phyloP scores from a whole-genome alignment of 2,329 filamentous ascomycete species.

The Hirsutella minnesotensis region DNA sequence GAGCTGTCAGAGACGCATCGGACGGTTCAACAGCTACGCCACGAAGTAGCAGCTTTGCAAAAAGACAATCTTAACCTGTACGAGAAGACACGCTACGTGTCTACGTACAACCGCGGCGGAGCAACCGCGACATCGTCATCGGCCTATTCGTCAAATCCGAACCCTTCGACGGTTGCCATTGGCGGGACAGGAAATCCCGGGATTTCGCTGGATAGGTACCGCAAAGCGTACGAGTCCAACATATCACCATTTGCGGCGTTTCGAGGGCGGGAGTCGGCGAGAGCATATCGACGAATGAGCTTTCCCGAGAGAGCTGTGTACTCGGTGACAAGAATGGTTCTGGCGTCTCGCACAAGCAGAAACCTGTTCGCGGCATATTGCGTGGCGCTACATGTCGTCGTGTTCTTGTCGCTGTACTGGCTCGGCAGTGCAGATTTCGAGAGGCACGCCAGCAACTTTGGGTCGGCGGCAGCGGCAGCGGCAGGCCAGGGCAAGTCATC shows the following conservation, averaged over 20 bases:
- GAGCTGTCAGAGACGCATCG: slow-evolving; percentile 78
- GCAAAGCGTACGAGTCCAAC: slow-evolving; percentile 86
- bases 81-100: slow-evolving; percentile 94
- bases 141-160: slow-evolving; percentile 60
- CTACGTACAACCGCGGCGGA: slow-evolving; percentile 71
- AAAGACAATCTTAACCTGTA: slow-evolving; percentile 94
- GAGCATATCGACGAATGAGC: slow-evolving; percentile 88
- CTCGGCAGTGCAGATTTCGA: slow-evolving; percentile 59
- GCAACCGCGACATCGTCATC: slow-evolving; percentile 49
- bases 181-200: slow-evolving; percentile 45
- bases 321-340: slow-evolving; percentile 78
- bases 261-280: slow-evolving; percentile 78
- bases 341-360: slow-evolving; percentile 79
- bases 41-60: slow-evolving; percentile 84
- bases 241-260: slow-evolving; percentile 95
- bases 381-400: slow-evolving; percentile 72
- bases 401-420: slow-evolving; percentile 81
- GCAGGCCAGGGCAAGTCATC: slow-evolving; percentile 23
- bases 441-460: slow-evolving; percentile 44
- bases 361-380: slow-evolving; percentile 93
- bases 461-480: slow-evolving; percentile 34
- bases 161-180: slow-evolving; percentile 57
- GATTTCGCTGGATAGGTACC: slow-evolving; percentile 70
- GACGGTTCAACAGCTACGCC: slow-evolving; percentile 72
- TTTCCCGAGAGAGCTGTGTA: slow-evolving; percentile 83